Base-by-base conservation (phyloP, 2,329 filamentous ascomycete species). In the Westerdykella sp. region DNA sequence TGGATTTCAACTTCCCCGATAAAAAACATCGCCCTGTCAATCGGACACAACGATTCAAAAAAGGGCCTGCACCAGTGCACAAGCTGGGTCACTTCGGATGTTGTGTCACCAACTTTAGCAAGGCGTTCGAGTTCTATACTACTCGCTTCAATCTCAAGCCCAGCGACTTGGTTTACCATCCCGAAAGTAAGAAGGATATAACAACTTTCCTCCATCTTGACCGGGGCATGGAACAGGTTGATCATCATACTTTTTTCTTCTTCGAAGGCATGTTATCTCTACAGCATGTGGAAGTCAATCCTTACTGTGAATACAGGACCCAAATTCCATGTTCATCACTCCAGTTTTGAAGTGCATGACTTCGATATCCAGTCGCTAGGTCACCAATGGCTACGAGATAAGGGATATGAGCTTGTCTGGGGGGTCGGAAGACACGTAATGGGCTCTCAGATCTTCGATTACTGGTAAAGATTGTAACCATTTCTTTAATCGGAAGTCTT, bases 361-460 rank as follows among this genome's bases (percentile, higher is more conserved):
- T 81, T 80, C 53, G 81, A 85, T 58, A 76, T 77, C 13, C 80
- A 85, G 65, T 68, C 79, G 34, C 69, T 85, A 6, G 81, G 82
- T 5, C 81, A 85, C 65, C 73, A 83, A 50, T 84, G 78, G 76
- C 66, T 85, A 47, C 68, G 68, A 4, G 66, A 76, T 50, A 75
- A 79, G 63, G 77, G 76, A 2, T 81, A 81, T 59, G 72, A 72
- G 50, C 77, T 73, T 55, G 79, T 78, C 54, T 85, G 82, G 82
- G 82, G 82, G 3, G 75, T 85, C 1, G 82, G 82, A 14, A 39
- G 1, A 42, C 81, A 85, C 66, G 73, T 84, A 14, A 72, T 84
- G 55, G 81, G 81, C 12, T 80, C 76, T 51, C 81, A 84, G 65
- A 82, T 85, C 43, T 85, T 85, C 51, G 80, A 84, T 56, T 84